A percentile compares a stretch with the other conserved stretches of the same genome.
Conservation (phyloP, 169 alveolate genomes). For the Amoebophrya sp. region DNA sequence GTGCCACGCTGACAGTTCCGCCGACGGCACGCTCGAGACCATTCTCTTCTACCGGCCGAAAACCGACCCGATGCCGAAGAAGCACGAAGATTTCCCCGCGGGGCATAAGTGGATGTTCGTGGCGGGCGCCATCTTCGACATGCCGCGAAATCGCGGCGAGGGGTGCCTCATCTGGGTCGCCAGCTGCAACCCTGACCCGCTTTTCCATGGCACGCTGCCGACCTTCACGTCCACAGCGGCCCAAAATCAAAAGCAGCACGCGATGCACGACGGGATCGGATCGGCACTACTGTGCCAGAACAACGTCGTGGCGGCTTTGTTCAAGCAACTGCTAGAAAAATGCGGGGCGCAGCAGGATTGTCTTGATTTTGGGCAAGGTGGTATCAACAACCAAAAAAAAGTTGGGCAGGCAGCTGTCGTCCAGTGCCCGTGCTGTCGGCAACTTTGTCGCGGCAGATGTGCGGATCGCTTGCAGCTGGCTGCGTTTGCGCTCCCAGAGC, state of each 20-base stretch:
- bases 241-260: background rate
- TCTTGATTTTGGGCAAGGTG: no score
- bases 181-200: background rate
- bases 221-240: background rate
- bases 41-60: background rate
- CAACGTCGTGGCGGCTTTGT: background rate
- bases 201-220: background rate
- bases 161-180: background rate
- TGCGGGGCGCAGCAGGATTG: no score
- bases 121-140: background rate
- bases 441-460: no score
- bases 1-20: background rate
- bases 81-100: background rate
- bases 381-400: no score
- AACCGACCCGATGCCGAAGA: background rate
- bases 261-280: background rate
- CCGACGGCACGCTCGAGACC: background rate
- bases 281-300: background rate
- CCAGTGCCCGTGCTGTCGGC: no score
- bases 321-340: no score
- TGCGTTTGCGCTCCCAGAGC: no score
- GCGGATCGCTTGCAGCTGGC: no score
- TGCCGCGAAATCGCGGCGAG: background rate
- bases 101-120: background rate
- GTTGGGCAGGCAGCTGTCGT: no score